Evolutionary conservation across 371 early-diverging fungal species (phyloP), one percentile per base, ranked within the genome.

Genomic region (Apophysomyces ossiformis): DNA sequence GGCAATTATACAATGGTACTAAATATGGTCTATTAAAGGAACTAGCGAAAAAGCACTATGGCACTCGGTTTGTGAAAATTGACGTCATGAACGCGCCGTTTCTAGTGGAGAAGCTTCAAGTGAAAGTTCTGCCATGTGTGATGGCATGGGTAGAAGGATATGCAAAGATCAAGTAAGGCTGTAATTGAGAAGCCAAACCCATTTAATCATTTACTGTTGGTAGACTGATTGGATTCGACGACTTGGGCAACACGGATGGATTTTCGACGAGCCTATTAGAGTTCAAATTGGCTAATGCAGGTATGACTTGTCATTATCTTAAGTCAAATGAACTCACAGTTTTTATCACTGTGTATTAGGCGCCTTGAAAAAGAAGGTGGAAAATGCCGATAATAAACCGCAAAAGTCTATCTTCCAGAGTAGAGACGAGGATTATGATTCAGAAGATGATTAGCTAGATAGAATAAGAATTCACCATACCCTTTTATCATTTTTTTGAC

Each of bases 141-240:
- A 87, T 97, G 39, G 75, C 86, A 2, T 93, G 96, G 73, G 74
- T 89, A 1, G 85, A 96, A 59, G 94, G 94, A 15, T 72, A 70
- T 57, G 73, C 74, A 32, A 66, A 83, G 47, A 73, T 69, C 61
- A 70, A 77, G 71, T 76, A 67, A 67, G 61, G 13, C 15, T n/a
- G 8, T 58, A n/a, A 37, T 2, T 45, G 56, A n/a, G 37, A 45
- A 38, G 61, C 35, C n/a, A 5, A 56, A 46, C 35, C 4, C 32
- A 36, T 15, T 46, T 46, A 18, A 12, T 60, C 44, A 26, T 26
- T 26, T 11, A 18, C 9, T 11, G 7, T 41, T 56, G 13, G 36
- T 73, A 95, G 95, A 47, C 69, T 99, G 38, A 84, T 96, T 66
- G 98, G 99, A 0, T 99, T 99, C 84, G 99, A 99, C 47, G 96